These are phyloP conservation scores for Verticillium dahliae DNA, from an alignment of 2,329 filamentous ascomycete species.

Conservation along the genomic window DNA sequence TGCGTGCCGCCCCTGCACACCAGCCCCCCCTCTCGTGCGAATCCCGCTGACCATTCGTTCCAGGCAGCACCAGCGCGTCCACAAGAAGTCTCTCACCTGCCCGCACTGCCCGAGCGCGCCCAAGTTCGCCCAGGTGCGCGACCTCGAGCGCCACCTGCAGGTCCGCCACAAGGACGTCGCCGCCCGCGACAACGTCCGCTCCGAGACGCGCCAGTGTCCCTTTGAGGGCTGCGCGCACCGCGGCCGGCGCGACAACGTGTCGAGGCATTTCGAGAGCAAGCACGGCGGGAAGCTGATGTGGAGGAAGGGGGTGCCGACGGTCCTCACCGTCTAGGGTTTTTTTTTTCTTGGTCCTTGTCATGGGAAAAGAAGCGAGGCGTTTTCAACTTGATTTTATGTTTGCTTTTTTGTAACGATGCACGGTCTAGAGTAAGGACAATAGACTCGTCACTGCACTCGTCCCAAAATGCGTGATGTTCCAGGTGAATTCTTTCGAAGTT, in stretches of 20 bases:
- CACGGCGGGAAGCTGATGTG: conserved; percentile 12
- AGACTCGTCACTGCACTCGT: not conserved
- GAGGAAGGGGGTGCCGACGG: conserved; percentile 10
- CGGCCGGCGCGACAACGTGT: conserved; percentile 12
- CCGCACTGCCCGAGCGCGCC: conserved; percentile 11
- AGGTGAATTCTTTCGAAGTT: no score
- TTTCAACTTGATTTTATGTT: not conserved
- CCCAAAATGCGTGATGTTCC: not conserved
- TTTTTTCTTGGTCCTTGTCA: not conserved
- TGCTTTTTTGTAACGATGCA: not conserved
- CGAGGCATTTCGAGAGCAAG: conserved; percentile 12
- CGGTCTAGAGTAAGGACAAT: not conserved
- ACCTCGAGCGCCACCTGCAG: conserved; percentile 14
- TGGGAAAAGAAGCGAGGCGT: not conserved
- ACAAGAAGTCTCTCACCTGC: conserved; percentile 12
- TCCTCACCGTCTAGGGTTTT: conserved; percentile 1
- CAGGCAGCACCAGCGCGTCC: conserved; percentile 13
- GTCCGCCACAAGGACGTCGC: conserved; percentile 11
- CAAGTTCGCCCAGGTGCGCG: conserved; percentile 13
- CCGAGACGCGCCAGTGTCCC: conserved; percentile 11
- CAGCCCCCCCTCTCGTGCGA: not conserved
- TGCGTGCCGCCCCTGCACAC: no score
- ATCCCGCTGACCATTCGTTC: not conserved
- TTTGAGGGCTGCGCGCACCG: conserved; percentile 10
- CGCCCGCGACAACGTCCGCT: conserved; percentile 8